Evolutionary conservation across 768 basidiomycete species (phyloP).

Genomic region (Porphyrellus cyaneotinctus): DNA sequence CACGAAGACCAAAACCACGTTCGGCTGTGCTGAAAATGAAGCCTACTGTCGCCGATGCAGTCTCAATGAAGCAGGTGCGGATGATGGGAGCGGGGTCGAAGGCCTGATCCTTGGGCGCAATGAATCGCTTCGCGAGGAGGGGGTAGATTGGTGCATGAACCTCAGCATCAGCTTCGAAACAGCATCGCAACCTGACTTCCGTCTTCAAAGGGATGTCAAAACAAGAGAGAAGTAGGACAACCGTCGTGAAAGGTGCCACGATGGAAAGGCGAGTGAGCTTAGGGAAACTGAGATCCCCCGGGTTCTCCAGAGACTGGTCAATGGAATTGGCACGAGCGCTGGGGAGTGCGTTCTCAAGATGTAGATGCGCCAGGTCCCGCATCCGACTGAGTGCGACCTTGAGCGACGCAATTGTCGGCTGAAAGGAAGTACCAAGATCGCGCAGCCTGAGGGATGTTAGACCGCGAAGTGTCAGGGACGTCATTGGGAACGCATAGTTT

Average conservation of each 20-base stretch:
- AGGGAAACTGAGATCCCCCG: conserved; percentile 5
- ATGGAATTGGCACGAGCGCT: neutral
- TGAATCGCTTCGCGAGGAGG: conserved; percentile 17
- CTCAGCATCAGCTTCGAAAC: conserved; percentile 1
- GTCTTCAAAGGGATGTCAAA: conserved; percentile 11
- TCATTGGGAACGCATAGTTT: conserved; percentile 35
- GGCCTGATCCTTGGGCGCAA: neutral
- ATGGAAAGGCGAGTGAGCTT: conserved; percentile 15
- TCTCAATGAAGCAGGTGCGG: conserved; percentile 10
- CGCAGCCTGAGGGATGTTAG: conserved; percentile 38
- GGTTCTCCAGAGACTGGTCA: neutral
- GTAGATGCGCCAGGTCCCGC: conserved; percentile 33
- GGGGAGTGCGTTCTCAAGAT: conserved; percentile 36
- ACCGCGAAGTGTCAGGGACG: conserved; percentile 32
- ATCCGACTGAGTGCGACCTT: conserved; percentile 32
- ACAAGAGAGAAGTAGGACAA: conserved; percentile 10
- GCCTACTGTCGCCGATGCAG: conserved; percentile 6
- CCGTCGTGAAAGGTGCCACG: conserved; percentile 18
- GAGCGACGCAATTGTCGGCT: conserved; percentile 32
- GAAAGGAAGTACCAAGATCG: conserved; percentile 21
- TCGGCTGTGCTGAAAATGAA: conserved; percentile 18
- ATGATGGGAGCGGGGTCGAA: conserved; percentile 4
- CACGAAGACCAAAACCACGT: conserved; percentile 6
- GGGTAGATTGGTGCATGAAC: conserved; percentile 10
- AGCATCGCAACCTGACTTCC: conserved; percentile 16